A percentile compares a stretch with the other conserved stretches of the same genome.
Conservation (phyloP, 164 flowering plant species). For the Tetrastigma voinierianum region DNA sequence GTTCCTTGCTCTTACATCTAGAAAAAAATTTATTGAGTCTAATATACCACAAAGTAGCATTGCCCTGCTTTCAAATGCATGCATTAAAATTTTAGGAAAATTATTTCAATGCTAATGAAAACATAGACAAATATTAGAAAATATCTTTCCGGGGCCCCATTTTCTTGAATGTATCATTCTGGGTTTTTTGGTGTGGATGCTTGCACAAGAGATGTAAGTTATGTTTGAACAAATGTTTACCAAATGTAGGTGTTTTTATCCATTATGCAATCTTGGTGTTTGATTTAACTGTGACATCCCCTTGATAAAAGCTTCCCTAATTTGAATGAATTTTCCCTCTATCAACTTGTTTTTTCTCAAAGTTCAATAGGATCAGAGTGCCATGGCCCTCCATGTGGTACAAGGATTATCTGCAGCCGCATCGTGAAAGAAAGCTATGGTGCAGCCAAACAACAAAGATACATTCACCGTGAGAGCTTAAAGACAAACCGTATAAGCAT, state of each 20-base stretch:
- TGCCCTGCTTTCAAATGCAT: too few relatives aligned
- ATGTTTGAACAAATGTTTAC: conserved; percentile 85
- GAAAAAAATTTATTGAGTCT: too few relatives aligned
- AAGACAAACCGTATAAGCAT: not conserved
- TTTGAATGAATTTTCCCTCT: not conserved
- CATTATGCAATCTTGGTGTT: not conserved
- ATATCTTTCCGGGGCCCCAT: too few relatives aligned
- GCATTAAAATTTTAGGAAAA: too few relatives aligned
- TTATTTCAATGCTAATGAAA: too few relatives aligned
- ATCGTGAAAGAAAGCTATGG: conserved; percentile 95
- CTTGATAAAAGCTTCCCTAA: too few relatives aligned
- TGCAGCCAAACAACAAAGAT: conserved; percentile 85
- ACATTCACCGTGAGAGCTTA: conserved; percentile 71
- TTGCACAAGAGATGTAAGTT: conserved; percentile 82
- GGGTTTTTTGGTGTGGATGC: conserved; percentile 66
- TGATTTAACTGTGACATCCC: not conserved
- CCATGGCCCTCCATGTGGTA: conserved; percentile 76
- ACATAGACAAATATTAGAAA: too few relatives aligned
- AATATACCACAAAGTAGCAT: too few relatives aligned
- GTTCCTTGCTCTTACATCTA: too few relatives aligned
- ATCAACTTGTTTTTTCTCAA: conserved; percentile 14
- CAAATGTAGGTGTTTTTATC: conserved; percentile 57
- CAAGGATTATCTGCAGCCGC: conserved; percentile 67
- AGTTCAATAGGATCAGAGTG: conserved; percentile 69
- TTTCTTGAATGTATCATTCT: not conserved